A percentile compares a stretch with the other conserved stretches of the same genome.
phyloP scores from a whole-genome alignment of 148 eudicot species.

The Spergularia marina region DNA sequence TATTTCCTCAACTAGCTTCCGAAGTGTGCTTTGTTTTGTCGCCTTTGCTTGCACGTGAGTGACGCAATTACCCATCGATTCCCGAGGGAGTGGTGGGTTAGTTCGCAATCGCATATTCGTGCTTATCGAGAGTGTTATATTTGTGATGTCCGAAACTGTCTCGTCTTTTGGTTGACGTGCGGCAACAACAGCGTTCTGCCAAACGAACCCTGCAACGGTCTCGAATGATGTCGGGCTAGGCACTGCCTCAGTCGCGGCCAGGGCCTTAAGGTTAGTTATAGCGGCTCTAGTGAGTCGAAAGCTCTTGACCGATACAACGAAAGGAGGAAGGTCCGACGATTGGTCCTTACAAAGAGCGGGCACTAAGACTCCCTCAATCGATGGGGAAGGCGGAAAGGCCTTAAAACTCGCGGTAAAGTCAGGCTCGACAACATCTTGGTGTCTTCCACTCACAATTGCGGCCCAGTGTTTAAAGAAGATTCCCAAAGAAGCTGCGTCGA shows the following conservation, averaged over 20 bases:
- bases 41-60: not conserved
- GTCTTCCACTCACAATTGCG: too few species aligned
- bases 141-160: not conserved
- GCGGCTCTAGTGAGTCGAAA: not conserved
- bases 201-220: constrained; percentile 3
- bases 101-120: constrained; percentile 13
- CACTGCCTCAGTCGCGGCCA: not conserved
- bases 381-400: constrained; percentile 4
- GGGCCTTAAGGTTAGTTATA: constrained; percentile 1
- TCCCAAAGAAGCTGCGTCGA: constrained; percentile 5
- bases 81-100: not conserved
- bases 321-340: not conserved
- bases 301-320: constrained; percentile 1
- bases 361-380: not conserved
- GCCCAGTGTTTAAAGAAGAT: constrained; percentile 12
- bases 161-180: not conserved
- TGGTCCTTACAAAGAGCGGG: not conserved
- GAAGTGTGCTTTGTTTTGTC: not conserved
- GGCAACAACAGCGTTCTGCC: not conserved
- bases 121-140: not conserved
- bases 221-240: constrained; percentile 18
- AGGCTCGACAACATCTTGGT: not conserved
- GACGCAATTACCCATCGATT: constrained; percentile 14
- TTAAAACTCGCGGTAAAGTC: not conserved
- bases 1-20: constrained; percentile 16